Evolutionary conservation across 2,329 filamentous ascomycete species (phyloP).

Genomic region (Ambrosiella xylebori): DNA sequence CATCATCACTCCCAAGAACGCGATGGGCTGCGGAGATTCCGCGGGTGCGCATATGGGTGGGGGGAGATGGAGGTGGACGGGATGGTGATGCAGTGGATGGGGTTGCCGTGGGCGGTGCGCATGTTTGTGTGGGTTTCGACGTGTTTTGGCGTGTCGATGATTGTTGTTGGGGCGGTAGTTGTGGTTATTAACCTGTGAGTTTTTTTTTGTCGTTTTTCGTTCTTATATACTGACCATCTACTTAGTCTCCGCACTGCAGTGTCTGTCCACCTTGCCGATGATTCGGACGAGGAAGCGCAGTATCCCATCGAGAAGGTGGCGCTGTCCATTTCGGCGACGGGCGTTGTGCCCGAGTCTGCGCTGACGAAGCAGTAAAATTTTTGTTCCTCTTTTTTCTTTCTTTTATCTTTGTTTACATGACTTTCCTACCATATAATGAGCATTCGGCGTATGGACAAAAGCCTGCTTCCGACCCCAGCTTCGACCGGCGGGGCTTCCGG

Average conservation of each 20-base stretch:
- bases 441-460: too few relatives aligned
- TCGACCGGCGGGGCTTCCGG: too few relatives aligned
- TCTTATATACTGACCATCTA: not conserved
- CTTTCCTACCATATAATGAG: too few relatives aligned
- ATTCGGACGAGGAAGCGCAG: conserved; percentile 1
- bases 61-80: not conserved
- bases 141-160: conserved; percentile 7
- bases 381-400: too few relatives aligned
- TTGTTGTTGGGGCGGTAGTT: conserved; percentile 1
- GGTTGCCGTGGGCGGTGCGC: conserved; percentile 6
- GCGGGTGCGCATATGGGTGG: not conserved
- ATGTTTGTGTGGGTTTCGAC: conserved; percentile 8
- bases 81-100: conserved; percentile 5
- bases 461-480: too few relatives aligned
- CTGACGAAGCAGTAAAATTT: too few relatives aligned
- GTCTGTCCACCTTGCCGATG: conserved; percentile 9
- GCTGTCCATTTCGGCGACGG: not conserved
- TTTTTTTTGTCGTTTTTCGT: not conserved
- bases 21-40: not conserved
- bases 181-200: conserved; percentile 8
- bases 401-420: too few relatives aligned
- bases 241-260: not conserved
- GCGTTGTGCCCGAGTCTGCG: not conserved
- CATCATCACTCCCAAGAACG: not conserved
- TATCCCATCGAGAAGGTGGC: not conserved